Percentiles rank a stretch among this genome's conserved stretches.
Evolutionary conservation across 2,329 filamentous ascomycete species (phyloP).

Genomic region (Pezicula carpinea): DNA sequence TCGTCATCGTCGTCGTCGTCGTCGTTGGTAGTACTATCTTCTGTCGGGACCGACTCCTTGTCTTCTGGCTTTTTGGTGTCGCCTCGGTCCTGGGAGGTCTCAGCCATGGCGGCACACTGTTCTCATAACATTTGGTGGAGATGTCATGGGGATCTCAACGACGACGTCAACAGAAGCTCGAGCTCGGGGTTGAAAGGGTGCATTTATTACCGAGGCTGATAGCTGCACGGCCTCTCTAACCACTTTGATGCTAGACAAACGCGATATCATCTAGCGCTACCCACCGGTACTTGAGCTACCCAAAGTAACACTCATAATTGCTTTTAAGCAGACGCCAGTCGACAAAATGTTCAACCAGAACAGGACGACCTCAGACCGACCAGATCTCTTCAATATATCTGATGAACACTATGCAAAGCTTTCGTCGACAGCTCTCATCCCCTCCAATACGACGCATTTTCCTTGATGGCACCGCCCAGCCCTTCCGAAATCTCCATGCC

Average conservation of each 20-base stretch:
- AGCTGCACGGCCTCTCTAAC: not conserved
- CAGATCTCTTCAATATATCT: not conserved
- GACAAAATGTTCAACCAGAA: not conserved
- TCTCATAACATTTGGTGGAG: conserved; percentile 26
- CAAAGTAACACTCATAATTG: not conserved
- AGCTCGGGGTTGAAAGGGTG: conserved; percentile 6
- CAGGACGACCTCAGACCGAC: not conserved
- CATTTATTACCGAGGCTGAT: not conserved
- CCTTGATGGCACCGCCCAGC: conserved; percentile 15
- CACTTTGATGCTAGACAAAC: not conserved
- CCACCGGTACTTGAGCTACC: no score
- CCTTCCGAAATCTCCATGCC: conserved; percentile 40
- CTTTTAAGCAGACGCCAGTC: not conserved
- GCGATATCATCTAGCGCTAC: no score
- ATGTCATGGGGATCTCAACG: conserved; percentile 13
- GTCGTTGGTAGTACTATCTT: conserved; percentile 10
- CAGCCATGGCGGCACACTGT: conserved; percentile 27
- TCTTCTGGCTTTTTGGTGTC: conserved; percentile 18
- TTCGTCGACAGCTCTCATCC: conserved; percentile 15
- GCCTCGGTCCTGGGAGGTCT: conserved; percentile 24
- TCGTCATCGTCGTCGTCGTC: conserved; percentile 31
- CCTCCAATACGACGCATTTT: conserved; percentile 12
- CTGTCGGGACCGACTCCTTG: conserved; percentile 15
- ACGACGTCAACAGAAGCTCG: conserved; percentile 24
- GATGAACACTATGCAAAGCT: conserved; percentile 17